Evolutionary conservation across 768 basidiomycete species (phyloP), one percentile per base, ranked within the genome.

Genomic region (Podaxis carcinomalis): DNA sequence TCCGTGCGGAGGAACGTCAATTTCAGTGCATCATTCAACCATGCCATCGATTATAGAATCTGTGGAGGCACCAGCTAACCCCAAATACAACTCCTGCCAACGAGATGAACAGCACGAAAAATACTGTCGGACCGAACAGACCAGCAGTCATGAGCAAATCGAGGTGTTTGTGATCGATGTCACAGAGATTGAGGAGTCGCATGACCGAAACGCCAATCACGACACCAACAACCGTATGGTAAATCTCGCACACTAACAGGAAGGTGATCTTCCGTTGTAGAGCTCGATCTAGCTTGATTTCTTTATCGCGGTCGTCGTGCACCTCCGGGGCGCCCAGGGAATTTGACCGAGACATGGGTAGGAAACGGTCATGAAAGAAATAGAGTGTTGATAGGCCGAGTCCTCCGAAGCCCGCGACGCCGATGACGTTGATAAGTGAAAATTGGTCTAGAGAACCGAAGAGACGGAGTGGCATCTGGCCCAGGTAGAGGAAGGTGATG

Each of bases 191-290:
- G 40, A 60, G 13, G n/a, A 53, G 21, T 46, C 51, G 51, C 59
- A 60, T 53, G 27, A 25, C 59, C 14, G 46, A 23, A 28, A 60
- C 40, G 11, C 59, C 59, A 27, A 60, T 21, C 32, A 60, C n/a
- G 16, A 60, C 59, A 9, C 51, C 59, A 42, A 25, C 19, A 4
- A 53, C 27, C 11, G 59, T 60, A 5, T 60, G 59, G 27, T 54
- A 53, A 53, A 60, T 52, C 40, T 60, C 59, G 28, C 59, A 53
- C n/a, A 60, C 40, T 13, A 60, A 32, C 13, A 53, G 59, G 19
- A 60, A 13, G 27, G 51, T 46, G 21, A 60, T 6, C 19, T 60
- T 53, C 28, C 53, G 42, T 47, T 54, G 59, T 16, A 60, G 27
- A 46, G 59, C 59, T 19, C 59, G 32, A 25, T 60, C 51, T 11